These are phyloP conservation scores for Parathielavia appendiculata DNA, from an alignment of 495 filamentous ascomycete genomes.

Conservation along the genomic window DNA sequence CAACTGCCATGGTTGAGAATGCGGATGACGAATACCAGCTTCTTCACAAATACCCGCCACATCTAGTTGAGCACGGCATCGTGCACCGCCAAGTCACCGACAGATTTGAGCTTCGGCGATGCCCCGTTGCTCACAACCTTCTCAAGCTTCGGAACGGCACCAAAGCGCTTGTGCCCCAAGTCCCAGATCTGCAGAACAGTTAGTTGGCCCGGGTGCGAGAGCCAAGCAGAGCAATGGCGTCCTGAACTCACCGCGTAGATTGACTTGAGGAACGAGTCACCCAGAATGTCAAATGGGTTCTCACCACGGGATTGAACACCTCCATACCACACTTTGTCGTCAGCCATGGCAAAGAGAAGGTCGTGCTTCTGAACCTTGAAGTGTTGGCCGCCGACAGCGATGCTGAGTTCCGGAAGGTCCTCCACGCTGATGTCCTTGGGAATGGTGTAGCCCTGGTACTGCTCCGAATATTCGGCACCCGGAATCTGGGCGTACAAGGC, in stretches of 20 bases:
- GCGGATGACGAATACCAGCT: no score
- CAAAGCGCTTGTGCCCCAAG: constrained; percentile 65
- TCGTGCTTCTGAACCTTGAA: constrained; percentile 70
- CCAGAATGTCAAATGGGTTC: constrained; percentile 66
- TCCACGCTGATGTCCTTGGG: constrained; percentile 52
- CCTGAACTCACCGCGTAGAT: constrained; percentile 61
- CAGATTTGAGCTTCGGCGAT: no score
- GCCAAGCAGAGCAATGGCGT: neutral
- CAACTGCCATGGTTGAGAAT: no score
- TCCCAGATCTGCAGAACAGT: constrained; percentile 59
- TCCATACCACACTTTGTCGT: constrained; percentile 57
- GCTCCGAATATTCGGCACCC: constrained; percentile 58
- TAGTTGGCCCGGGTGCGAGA: neutral
- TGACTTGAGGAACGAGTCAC: constrained; percentile 69
- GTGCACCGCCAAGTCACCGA: no score
- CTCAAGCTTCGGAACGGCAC: constrained; percentile 61
- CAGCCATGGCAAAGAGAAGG: constrained; percentile 58
- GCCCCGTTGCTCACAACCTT: constrained; percentile 43
- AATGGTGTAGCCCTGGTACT: constrained; percentile 65
- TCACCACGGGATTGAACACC: constrained; percentile 68
- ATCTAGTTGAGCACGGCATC: no score
- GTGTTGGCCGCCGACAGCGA: constrained; percentile 62
- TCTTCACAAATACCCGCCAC: no score
- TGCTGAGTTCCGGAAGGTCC: constrained; percentile 59
- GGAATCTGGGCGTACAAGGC: constrained; percentile 66